phyloP scores from a whole-genome alignment of 2,329 filamentous ascomycete genomes.

The Verticillium nubilum region DNA sequence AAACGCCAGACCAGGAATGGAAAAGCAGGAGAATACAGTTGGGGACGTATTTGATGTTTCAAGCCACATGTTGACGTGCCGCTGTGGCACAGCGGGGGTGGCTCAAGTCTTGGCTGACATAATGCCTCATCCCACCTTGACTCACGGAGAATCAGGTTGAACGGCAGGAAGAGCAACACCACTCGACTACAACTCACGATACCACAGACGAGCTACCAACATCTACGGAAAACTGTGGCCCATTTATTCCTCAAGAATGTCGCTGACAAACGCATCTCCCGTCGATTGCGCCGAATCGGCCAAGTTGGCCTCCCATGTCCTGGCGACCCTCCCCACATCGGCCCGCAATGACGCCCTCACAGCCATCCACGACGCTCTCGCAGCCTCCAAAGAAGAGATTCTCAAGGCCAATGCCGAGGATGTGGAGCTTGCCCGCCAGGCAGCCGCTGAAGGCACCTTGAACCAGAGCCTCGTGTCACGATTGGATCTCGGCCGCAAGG shows the following conservation, averaged over 20 bases:
- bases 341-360: constrained; percentile 82
- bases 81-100: neutral
- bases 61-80: neutral
- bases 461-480: constrained; percentile 82
- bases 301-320: constrained; percentile 72
- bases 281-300: constrained; percentile 72
- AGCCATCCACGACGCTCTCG: constrained; percentile 73
- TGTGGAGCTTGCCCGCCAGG: constrained; percentile 66
- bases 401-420: constrained; percentile 83
- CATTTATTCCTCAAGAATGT: constrained; percentile 56
- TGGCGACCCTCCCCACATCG: constrained; percentile 70
- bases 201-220: neutral
- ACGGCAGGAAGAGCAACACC: neutral
- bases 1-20: neutral
- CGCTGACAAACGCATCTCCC: constrained; percentile 79
- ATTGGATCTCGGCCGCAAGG: constrained; percentile 76
- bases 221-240: neutral
- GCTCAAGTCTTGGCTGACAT: neutral
- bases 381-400: constrained; percentile 65
- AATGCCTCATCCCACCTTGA: neutral
- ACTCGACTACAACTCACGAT: neutral
- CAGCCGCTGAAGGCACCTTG: constrained; percentile 69
- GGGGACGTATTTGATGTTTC: neutral
- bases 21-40: too few species aligned
- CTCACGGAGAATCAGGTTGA: neutral